Evolutionary conservation across 75 land plant species (phyloP), one percentile per base, ranked within the genome.

Genomic region (Picea sitchensis): DNA sequence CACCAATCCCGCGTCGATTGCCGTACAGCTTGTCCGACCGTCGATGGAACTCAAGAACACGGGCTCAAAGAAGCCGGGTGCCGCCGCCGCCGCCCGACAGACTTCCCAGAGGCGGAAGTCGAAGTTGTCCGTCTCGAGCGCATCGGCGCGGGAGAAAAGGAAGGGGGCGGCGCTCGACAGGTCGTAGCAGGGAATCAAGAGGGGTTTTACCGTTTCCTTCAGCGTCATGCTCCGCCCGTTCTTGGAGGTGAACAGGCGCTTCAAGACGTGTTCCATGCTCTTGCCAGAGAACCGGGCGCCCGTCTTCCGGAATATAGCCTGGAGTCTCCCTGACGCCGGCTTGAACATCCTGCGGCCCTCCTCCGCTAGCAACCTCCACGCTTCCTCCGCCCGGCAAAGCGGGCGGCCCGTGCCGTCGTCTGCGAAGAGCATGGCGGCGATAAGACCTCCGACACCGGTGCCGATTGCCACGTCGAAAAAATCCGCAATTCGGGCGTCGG

Each of bases 181-280:
- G 83, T 97, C 99, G 84, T 90, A 97, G 87, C 98, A 93, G 17
- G 99, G 98, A 23, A 97, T 81, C 13, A 95, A 84, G 21, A 97
- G 72, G 0, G 99, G 96, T 90, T 91, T 92, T 7, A 90, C 79
- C 54, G 97, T 88, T 83, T 96, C 97, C 58, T 78, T 79, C 23
- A 96, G 81, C 23, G 93, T 94, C 47, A 92, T 81, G 0, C 61
- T 84, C 65, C 71, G 80, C 0, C 94, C 91, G 72, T 88, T 93
- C 61, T 58, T 77, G 65, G 79, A 58, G 73, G 80, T 76, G 57
- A 96, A 79, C 62, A 79, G 80, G 59, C 83, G 80, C 76, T 80
- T 85, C 75, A 96, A 73, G 21, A 87, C 78, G 26, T n/a, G 71
- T 20, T 94, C 97, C 64, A 91, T 68, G 76, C 82, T 72, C 78